These are phyloP conservation scores for Ricinus communis DNA, from an alignment of 345 rosid genomes.

Conservation along the genomic window DNA sequence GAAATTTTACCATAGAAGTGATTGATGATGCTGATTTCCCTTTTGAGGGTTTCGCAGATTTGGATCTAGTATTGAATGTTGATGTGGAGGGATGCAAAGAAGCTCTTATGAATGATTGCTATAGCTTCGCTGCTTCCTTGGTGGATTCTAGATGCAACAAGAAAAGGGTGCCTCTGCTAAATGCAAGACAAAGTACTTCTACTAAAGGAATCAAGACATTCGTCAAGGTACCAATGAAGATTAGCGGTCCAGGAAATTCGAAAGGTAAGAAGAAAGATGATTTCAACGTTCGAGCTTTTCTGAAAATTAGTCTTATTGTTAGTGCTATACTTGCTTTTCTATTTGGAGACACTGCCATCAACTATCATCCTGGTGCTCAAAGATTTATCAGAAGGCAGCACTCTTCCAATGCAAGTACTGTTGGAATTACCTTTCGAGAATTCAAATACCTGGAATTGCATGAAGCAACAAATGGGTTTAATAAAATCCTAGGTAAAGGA, in stretches of 20 bases:
- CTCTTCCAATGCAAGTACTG: neutral
- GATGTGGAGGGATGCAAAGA: slow-evolving; percentile 31
- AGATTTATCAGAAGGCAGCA: slow-evolving; percentile 6
- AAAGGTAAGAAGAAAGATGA: slow-evolving; percentile 7
- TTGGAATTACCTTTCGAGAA: slow-evolving; percentile 32
- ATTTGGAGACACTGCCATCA: slow-evolving; percentile 20
- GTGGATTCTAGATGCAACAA: slow-evolving; percentile 18
- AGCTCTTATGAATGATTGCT: slow-evolving; percentile 33
- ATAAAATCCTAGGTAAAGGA: slow-evolving; percentile 26
- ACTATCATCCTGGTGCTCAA: slow-evolving; percentile 25
- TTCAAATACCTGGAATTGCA: slow-evolving; percentile 27
- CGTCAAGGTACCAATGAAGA: slow-evolving; percentile 34
- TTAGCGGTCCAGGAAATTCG: neutral
- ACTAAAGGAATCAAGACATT: slow-evolving; percentile 28
- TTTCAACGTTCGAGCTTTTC: neutral
- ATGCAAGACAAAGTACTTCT: slow-evolving; percentile 26
- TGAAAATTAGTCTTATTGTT: slow-evolving; percentile 18
- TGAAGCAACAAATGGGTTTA: slow-evolving; percentile 30
- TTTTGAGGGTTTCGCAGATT: slow-evolving; percentile 19
- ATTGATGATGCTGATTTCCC: slow-evolving; percentile 32
- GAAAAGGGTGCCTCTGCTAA: slow-evolving; percentile 31
- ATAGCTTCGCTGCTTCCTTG: slow-evolving; percentile 29
- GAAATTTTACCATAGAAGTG: slow-evolving; percentile 21
- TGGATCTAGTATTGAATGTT: slow-evolving; percentile 19
- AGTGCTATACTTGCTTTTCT: slow-evolving; percentile 23